Percentiles rank a stretch among this genome's conserved stretches.
These are phyloP conservation scores for Musa schizocarpa DNA, from an alignment of 176 grass and related monocot genomes.

Conservation along the genomic window DNA sequence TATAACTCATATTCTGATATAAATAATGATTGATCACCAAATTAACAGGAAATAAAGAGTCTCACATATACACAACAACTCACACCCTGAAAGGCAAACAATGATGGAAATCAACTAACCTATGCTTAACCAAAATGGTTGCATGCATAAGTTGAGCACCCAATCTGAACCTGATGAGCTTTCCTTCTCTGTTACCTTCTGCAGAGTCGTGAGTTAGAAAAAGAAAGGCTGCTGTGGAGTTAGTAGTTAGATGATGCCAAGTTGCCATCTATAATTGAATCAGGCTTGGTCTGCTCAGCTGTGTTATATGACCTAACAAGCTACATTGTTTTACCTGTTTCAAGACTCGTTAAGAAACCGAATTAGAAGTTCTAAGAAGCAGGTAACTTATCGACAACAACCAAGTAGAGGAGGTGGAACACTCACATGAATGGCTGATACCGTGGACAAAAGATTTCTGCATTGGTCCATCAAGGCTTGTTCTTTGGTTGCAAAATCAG, in stretches of 20 bases:
- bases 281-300: conserved; percentile 9
- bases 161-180: background rate
- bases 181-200: background rate
- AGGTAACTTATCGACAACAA: background rate
- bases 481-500: conserved; percentile 58
- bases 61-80: background rate
- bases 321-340: conserved; percentile 60
- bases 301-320: conserved; percentile 14
- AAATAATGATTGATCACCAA: background rate
- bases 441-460: conserved; percentile 71
- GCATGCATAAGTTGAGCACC: background rate
- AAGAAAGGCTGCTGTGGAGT: background rate
- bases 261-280: background rate
- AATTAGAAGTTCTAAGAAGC: background rate
- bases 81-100: background rate
- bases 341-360: background rate
- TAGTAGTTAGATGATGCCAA: background rate
- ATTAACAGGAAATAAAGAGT: background rate
- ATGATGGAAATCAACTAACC: background rate
- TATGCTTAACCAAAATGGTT: background rate
- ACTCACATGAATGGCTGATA: conserved; percentile 79
- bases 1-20: no score
- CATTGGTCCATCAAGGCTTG: conserved; percentile 68
- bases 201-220: background rate
- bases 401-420: background rate